Conservation (phyloP, 352 stramenopile genomes). For the Phytophthora melonis region DNA sequence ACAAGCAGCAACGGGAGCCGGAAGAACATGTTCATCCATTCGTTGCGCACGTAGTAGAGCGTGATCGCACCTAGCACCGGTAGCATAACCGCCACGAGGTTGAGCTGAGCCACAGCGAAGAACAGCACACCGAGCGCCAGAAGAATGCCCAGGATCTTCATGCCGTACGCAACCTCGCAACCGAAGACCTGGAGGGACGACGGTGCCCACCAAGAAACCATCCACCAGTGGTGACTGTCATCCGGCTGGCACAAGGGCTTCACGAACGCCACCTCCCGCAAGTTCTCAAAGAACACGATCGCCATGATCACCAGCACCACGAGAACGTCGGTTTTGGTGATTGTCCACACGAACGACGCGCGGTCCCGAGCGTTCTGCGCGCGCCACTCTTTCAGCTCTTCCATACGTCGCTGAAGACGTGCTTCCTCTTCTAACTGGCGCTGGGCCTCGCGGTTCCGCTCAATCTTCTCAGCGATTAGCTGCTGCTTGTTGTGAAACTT, state of each 20-base stretch:
- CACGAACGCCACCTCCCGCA: conserved; percentile 67
- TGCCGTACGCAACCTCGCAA: conserved; percentile 75
- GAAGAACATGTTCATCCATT: conserved; percentile 88
- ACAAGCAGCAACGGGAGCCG: conserved; percentile 69
- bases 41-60: conserved; percentile 73
- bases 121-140: conserved; percentile 51
- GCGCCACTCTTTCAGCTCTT: conserved; percentile 49
- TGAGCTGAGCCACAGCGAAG: conserved; percentile 73
- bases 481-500: conserved; percentile 80
- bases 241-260: conserved; percentile 65
- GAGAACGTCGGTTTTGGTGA: conserved; percentile 80
- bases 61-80: conserved; percentile 50
- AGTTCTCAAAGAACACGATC: conserved; percentile 80
- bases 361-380: conserved; percentile 45
- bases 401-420: conserved; percentile 37
- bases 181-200: conserved; percentile 68
- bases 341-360: conserved; percentile 60
- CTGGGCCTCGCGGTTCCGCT: conserved; percentile 58
- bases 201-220: conserved; percentile 66
- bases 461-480: conserved; percentile 72
- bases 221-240: conserved; percentile 56
- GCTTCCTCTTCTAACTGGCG: conserved; percentile 60
- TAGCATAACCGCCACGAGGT: conserved; percentile 65
- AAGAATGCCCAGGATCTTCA: conserved; percentile 69
- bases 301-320: conserved; percentile 79